Conservation (phyloP, 257 asterid species). For the Plantago major region DNA sequence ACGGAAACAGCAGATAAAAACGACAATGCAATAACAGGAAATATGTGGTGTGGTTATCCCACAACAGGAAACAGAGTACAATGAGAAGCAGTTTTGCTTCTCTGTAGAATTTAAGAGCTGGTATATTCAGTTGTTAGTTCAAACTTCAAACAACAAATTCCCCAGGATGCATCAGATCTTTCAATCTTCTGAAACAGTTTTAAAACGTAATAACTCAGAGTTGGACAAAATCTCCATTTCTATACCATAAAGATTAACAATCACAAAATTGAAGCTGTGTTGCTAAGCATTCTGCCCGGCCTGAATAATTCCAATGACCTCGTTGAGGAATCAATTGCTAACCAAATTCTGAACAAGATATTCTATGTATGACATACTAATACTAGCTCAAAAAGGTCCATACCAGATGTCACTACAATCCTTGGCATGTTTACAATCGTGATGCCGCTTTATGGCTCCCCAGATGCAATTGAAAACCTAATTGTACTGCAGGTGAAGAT, state of each 20-base stretch:
- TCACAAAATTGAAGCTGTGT: conserved; percentile 15
- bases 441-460: conserved; percentile 14
- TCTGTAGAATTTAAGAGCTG: too few relatives aligned
- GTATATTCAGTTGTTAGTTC: neutral
- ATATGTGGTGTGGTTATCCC: too few relatives aligned
- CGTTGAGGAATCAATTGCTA: conserved; percentile 15
- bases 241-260: conserved; percentile 3
- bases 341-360: conserved; percentile 13
- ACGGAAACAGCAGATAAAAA: too few relatives aligned
- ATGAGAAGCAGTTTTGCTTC: too few relatives aligned
- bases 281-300: neutral
- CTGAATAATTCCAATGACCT: conserved; percentile 8
- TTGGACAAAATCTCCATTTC: neutral
- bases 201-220: conserved; percentile 12
- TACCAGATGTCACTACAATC: conserved; percentile 22
- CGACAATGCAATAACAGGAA: too few relatives aligned
- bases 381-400: conserved; percentile 9
- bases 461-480: conserved; percentile 17
- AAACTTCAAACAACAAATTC: conserved; percentile 2
- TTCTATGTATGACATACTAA: neutral
- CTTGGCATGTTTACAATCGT: conserved; percentile 11
- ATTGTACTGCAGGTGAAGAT: conserved; percentile 14
- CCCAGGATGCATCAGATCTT: neutral
- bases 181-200: neutral
- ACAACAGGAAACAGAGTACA: too few relatives aligned